Percentiles rank a stretch among this genome's conserved stretches.
Evolutionary conservation across 2,329 filamentous ascomycete genomes (phyloP).

Genomic region (Colletotrichum orchidophilum): DNA sequence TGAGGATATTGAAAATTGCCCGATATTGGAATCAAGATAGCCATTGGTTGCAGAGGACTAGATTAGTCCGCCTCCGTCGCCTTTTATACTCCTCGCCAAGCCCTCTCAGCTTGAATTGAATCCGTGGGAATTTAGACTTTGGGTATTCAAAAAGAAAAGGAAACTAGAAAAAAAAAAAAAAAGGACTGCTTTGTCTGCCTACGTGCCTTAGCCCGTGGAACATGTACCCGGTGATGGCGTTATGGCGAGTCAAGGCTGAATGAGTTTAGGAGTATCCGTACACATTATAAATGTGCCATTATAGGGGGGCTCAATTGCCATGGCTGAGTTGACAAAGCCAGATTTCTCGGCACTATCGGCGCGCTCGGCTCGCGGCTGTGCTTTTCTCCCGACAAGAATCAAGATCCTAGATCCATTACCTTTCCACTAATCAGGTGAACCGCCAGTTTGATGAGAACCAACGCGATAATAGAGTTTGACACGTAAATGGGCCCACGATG

Average conservation of each 20-base stretch:
- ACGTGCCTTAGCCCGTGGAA: no score
- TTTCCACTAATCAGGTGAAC: constrained; percentile 1
- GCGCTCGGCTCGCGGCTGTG: constrained; percentile 1
- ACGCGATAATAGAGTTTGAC: constrained; percentile 3
- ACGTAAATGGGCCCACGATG: constrained; percentile 8
- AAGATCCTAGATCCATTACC: constrained; percentile 24
- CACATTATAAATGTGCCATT: background rate
- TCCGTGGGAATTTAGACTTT: no score
- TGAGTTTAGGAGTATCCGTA: background rate
- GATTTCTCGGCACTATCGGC: constrained; percentile 7
- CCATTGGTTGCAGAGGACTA: no score
- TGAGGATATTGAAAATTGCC: background rate
- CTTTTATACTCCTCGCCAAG: no score
- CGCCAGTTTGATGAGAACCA: constrained; percentile 18
- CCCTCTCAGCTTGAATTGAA: no score
- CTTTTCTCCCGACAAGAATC: background rate
- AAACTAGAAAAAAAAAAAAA: no score
- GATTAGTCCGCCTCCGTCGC: no score
- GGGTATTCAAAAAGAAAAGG: no score
- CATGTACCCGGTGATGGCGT: no score
- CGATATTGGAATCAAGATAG: background rate
- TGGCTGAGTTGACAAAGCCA: background rate
- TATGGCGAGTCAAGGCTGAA: background rate
- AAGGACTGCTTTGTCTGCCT: no score
- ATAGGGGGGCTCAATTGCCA: background rate